phyloP scores from a whole-genome alignment of 129 eudicot genomes.

The Artemisia argyi region DNA sequence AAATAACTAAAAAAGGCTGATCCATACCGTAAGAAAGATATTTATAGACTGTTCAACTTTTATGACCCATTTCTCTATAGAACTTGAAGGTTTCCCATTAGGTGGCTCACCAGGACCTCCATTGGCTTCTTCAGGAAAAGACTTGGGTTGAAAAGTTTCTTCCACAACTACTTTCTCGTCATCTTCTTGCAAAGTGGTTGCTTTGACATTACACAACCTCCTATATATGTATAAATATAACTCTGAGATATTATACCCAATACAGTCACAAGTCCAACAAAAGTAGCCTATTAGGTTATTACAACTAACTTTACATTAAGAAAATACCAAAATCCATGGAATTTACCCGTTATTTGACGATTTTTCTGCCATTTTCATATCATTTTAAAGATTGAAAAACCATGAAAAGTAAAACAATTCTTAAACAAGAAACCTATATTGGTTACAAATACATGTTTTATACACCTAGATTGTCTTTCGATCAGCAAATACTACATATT shows the following conservation, averaged over 20 bases:
- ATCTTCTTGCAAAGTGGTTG: conserved; percentile 57
- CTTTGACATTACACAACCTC: conserved; percentile 48
- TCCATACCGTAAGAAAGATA: conserved; percentile 75
- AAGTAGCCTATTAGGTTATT: neutral
- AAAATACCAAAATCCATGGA: neutral
- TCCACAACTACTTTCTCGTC: conserved; percentile 71
- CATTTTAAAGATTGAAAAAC: neutral
- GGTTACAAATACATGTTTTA: neutral
- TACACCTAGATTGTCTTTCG: neutral
- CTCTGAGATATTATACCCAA: neutral
- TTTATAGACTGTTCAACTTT: conserved; percentile 82
- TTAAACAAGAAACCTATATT: neutral
- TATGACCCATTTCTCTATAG: conserved; percentile 54
- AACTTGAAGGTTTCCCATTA: conserved; percentile 44
- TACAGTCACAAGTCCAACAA: neutral
- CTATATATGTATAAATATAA: conserved; percentile 26
- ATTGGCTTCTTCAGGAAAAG: conserved; percentile 43
- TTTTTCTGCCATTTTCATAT: neutral
- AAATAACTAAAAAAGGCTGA: neutral
- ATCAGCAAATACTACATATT: no score
- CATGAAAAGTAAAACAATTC: neutral
- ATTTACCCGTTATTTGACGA: neutral
- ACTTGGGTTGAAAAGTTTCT: conserved; percentile 65
- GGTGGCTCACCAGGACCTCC: conserved; percentile 37
- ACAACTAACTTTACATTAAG: neutral